Evolutionary conservation across 805 yeast species (phyloP).

Genomic region (Soucietia sequanensis): DNA sequence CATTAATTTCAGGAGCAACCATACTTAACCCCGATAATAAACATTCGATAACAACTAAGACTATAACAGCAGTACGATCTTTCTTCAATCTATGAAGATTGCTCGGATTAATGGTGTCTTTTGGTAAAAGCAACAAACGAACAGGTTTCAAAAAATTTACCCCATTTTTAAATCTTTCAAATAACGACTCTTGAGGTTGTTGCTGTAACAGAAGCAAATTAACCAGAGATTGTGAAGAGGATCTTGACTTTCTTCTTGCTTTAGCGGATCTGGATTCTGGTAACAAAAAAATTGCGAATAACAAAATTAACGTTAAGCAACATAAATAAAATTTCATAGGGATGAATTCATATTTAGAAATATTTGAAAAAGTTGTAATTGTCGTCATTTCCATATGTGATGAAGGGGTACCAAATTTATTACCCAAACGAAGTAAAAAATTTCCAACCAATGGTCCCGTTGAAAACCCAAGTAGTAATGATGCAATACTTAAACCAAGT

Average conservation of each 20-base stretch:
- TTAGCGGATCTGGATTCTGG: conserved; percentile 64
- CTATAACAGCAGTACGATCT: conserved; percentile 40
- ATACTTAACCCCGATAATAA: conserved; percentile 30
- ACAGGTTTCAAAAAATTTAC: conserved; percentile 45
- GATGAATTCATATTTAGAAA: conserved; percentile 25
- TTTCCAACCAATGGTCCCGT: conserved; percentile 65
- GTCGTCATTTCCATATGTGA: background rate
- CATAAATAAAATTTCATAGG: conserved; percentile 34
- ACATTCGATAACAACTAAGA: conserved; percentile 49
- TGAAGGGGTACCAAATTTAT: background rate
- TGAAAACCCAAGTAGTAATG: conserved; percentile 58
- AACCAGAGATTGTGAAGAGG: conserved; percentile 23
- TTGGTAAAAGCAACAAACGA: conserved; percentile 53
- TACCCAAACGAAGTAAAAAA: conserved; percentile 11
- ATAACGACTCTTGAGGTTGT: background rate
- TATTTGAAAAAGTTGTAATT: conserved; percentile 3
- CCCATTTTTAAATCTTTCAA: conserved; percentile 1
- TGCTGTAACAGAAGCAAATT: conserved; percentile 3
- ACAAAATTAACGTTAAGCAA: conserved; percentile 27
- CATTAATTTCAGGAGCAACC: conserved; percentile 39
- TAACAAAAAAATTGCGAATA: conserved; percentile 33
- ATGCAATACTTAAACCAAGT: conserved; percentile 59
- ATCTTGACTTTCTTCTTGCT: conserved; percentile 53
- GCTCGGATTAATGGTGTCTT: conserved; percentile 23
- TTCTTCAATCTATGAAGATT: conserved; percentile 14